Conservation (phyloP, 2,329 filamentous ascomycete genomes). For the Trichocomaceae sp. region DNA sequence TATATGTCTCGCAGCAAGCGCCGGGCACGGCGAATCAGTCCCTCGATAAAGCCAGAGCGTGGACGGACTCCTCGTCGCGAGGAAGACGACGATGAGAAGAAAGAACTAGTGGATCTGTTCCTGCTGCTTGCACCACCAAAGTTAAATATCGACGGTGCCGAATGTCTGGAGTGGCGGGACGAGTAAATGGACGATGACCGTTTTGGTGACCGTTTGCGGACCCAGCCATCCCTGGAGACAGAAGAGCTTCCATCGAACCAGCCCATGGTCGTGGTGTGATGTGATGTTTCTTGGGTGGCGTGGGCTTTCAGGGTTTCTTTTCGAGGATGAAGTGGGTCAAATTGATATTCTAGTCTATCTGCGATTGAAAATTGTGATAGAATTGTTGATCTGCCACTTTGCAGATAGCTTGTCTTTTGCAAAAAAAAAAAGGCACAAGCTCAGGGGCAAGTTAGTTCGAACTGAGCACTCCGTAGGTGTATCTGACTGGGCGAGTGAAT, state of each 20-base stretch:
- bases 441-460: not conserved
- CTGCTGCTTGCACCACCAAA: slow-evolving; percentile 28
- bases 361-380: not conserved
- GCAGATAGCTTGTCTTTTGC: not conserved
- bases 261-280: slow-evolving; percentile 29
- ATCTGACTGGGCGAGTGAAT: not conserved
- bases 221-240: slow-evolving; percentile 19
- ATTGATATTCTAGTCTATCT: not conserved
- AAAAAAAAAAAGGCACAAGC: not conserved
- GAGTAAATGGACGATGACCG: slow-evolving; percentile 29
- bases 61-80: slow-evolving; percentile 74
- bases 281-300: not conserved
- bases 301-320: not conserved
- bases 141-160: slow-evolving; percentile 43
- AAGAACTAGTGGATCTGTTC: slow-evolving; percentile 37
- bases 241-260: slow-evolving; percentile 41
- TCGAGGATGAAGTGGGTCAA: not conserved
- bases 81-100: slow-evolving; percentile 51
- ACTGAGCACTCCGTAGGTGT: not conserved
- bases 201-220: slow-evolving; percentile 32
- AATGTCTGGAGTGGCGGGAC: slow-evolving; percentile 33
- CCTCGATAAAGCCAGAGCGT: slow-evolving; percentile 68
- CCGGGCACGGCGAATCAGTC: slow-evolving; percentile 67
- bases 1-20: slow-evolving; percentile 73
- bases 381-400: not conserved